Base-by-base conservation (phyloP, 441 rosid species). In the Erodium moschatum region DNA sequence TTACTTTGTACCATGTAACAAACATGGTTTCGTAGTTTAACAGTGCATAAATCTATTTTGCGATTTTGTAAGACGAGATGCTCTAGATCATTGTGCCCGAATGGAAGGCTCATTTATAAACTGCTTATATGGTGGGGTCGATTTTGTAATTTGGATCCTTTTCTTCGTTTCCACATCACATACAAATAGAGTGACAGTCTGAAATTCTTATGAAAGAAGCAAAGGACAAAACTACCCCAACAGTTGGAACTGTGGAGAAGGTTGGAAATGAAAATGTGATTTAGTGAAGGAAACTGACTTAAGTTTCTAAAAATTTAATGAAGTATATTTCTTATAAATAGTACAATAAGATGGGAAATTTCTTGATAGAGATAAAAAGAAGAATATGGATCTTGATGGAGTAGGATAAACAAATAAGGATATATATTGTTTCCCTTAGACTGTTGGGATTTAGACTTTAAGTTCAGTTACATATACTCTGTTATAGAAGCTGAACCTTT, bases 381-480 rank as follows among this genome's bases (percentile, higher is more conserved):
- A 50, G n/a, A n/a, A 50, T 54, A 18, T 50, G 20, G 61, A 54
- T 56, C 62, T 60, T 4, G 64, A 60, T 60, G n/a, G 64, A 60
- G 12, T 60, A 19, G 64, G 64, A 60, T 19, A 15, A 15, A 16
- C 16, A 52, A 52, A 52, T 48, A 48, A 16, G 60, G 64, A 21
- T 60, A 1, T 19, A 60, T 8, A 9, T 2, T 8, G 31, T 60
- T 60, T 21, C 31, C 31, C 27, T 60, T 24, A 10, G n/a, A 60
- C 19, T 20, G n/a, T 60, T 60, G 31, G 27, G 64, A 20, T 60
- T 20, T 60, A 60, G 38, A 33, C 38, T 33, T 56, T 18, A 24
- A 56, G 27, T 56, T 56, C 62, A 8, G 11, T 19, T 56, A 19
- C 27, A 18, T 56, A 56, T 19, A 19, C 27, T n/a, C 31, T 60